Evolutionary conservation across 2,329 filamentous ascomycete species (phyloP).

Genomic region (Ilyonectria destructans): DNA sequence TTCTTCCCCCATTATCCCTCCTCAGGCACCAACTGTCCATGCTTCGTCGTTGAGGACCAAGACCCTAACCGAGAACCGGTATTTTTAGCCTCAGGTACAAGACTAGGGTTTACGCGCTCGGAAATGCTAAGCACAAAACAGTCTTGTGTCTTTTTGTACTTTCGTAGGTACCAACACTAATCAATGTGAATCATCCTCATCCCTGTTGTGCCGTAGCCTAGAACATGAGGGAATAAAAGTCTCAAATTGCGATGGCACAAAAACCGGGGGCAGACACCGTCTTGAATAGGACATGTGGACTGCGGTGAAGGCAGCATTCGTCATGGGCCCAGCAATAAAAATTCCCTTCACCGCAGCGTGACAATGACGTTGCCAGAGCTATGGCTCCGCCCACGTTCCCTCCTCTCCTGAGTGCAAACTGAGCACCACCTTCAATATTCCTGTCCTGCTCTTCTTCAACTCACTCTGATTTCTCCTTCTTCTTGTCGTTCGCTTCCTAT

Average conservation of each 20-base stretch:
- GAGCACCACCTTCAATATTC: neutral
- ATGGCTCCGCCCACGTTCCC: neutral
- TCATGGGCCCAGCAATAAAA: neutral
- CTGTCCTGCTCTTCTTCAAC: neutral
- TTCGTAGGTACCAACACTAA: neutral
- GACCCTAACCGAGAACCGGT: too few species aligned
- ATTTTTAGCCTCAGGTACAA: too few species aligned
- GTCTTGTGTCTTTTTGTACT: neutral
- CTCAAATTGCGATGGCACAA: neutral
- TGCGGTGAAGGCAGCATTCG: neutral
- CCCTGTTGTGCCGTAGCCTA: neutral
- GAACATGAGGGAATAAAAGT: neutral
- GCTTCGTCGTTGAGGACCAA: too few species aligned
- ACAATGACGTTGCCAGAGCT: neutral
- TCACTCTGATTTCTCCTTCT: neutral
- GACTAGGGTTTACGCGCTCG: too few species aligned
- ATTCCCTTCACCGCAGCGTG: neutral
- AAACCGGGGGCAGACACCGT: neutral
- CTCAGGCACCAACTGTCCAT: too few species aligned
- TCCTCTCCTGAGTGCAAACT: neutral
- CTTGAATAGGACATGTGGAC: neutral
- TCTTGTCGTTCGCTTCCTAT: neutral
- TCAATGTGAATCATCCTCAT: neutral
- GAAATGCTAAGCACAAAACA: neutral
- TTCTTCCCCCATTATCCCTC: neutral